Percentiles rank a stretch among this genome's conserved stretches.
Evolutionary conservation across 2,329 filamentous ascomycete genomes (phyloP).

Genomic region (Tolypocladium nubicola): DNA sequence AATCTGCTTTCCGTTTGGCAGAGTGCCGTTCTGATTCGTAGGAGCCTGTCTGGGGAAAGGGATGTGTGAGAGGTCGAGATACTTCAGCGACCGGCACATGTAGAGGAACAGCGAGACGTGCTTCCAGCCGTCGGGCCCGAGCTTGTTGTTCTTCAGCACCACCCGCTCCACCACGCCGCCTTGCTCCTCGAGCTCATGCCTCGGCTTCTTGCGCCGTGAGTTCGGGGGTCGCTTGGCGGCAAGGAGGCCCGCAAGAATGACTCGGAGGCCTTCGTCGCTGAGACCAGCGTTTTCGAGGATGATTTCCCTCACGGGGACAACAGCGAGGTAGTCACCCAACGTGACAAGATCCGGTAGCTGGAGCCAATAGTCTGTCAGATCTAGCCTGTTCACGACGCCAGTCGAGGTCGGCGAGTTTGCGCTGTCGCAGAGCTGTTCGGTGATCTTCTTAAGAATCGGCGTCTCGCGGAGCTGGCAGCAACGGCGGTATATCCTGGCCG

Average conservation of each 20-base stretch:
- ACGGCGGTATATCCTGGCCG: slow-evolving; percentile 81
- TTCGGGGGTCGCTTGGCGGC: slow-evolving; percentile 59
- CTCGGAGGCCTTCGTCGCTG: slow-evolving; percentile 75
- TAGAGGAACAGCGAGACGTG: slow-evolving; percentile 84
- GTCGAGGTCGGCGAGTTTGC: slow-evolving; percentile 54
- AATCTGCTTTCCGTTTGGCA: slow-evolving; percentile 22
- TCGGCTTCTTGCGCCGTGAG: slow-evolving; percentile 38
- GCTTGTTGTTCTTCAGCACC: slow-evolving; percentile 84
- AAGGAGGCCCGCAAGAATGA: slow-evolving; percentile 76
- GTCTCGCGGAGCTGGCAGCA: slow-evolving; percentile 93
- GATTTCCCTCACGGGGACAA: slow-evolving; percentile 82
- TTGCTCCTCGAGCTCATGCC: slow-evolving; percentile 32
- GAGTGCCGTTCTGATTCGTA: slow-evolving; percentile 14
- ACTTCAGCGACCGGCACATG: slow-evolving; percentile 77
- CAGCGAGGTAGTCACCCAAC: slow-evolving; percentile 83
- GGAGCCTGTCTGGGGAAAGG: slow-evolving; percentile 51
- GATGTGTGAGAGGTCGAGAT: slow-evolving; percentile 77
- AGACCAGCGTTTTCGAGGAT: slow-evolving; percentile 80
- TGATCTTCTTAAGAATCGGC: slow-evolving; percentile 82
- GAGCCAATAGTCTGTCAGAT: slow-evolving; percentile 76
- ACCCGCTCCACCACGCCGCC: slow-evolving; percentile 77
- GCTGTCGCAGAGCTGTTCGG: slow-evolving; percentile 70
- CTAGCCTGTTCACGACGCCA: slow-evolving; percentile 72
- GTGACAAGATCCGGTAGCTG: slow-evolving; percentile 77
- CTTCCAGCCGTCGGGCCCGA: slow-evolving; percentile 81